Conservation (phyloP, 495 filamentous ascomycete species). For the Xylaria longipes region DNA sequence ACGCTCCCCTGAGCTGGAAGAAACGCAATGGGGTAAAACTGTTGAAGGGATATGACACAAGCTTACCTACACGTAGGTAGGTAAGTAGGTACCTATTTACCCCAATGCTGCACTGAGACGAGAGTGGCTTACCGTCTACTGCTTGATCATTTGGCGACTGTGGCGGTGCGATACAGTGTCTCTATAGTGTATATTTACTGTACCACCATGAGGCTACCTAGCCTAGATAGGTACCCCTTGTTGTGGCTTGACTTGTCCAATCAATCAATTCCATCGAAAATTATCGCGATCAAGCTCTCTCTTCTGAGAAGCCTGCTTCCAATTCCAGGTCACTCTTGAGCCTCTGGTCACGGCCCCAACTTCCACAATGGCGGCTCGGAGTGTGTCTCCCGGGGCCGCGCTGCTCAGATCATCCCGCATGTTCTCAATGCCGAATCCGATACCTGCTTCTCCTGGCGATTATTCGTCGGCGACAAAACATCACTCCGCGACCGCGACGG, state of each 20-base stretch:
- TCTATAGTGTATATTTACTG: neutral
- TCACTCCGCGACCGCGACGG: slow-evolving; percentile 64
- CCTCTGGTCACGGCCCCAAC: slow-evolving; percentile 15
- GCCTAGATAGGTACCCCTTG: too few relatives aligned
- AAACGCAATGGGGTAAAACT: neutral
- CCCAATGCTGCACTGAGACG: neutral
- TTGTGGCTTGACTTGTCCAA: slow-evolving; percentile 20
- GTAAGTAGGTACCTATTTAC: too few relatives aligned
- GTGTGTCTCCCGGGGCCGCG: slow-evolving; percentile 64
- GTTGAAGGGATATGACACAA: neutral
- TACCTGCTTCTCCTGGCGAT: slow-evolving; percentile 49
- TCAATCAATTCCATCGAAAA: slow-evolving; percentile 21
- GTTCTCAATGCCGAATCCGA: slow-evolving; percentile 61
- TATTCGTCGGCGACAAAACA: slow-evolving; percentile 45
- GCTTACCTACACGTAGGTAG: too few relatives aligned
- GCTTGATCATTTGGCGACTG: neutral
- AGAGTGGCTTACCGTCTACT: neutral
- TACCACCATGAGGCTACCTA: neutral
- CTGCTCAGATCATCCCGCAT: slow-evolving; percentile 66
- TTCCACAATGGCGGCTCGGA: slow-evolving; percentile 38
- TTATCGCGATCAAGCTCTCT: slow-evolving; percentile 15
- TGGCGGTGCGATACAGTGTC: neutral
- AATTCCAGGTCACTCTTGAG: slow-evolving; percentile 22
- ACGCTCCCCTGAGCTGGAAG: too few relatives aligned
- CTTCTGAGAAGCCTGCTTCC: slow-evolving; percentile 16